These are phyloP conservation scores for Arabidopsis arenosa DNA, from an alignment of 345 rosid species.

Conservation along the genomic window DNA sequence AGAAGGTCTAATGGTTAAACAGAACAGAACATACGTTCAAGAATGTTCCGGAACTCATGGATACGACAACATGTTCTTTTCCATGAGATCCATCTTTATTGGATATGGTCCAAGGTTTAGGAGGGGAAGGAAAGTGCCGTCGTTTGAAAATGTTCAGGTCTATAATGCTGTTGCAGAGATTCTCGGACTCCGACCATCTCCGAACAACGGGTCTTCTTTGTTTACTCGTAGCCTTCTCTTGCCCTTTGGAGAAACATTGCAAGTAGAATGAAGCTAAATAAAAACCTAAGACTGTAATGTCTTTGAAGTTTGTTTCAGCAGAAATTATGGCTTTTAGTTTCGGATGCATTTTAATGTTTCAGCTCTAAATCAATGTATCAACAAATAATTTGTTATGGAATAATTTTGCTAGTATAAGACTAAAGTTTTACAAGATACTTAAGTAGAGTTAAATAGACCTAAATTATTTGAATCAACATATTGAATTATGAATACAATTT, in stretches of 20 bases:
- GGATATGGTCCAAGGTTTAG: constrained; percentile 88
- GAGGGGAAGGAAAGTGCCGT: constrained; percentile 77
- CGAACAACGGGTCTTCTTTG: constrained; percentile 70
- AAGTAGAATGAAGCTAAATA: constrained; percentile 11
- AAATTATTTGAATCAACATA: too few species aligned
- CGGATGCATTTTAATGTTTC: not conserved
- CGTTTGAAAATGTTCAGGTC: constrained; percentile 88
- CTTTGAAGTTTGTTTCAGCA: not conserved
- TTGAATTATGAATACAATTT: too few species aligned
- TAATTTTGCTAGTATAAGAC: too few species aligned
- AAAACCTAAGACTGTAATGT: not conserved
- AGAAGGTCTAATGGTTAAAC: constrained; percentile 80
- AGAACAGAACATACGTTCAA: constrained; percentile 53
- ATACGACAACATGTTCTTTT: constrained; percentile 81
- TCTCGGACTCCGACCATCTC: constrained; percentile 72
- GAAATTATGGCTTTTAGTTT: not conserved
- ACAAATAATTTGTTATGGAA: too few species aligned
- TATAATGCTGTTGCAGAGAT: constrained; percentile 79
- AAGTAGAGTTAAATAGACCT: too few species aligned
- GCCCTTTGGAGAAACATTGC: constrained; percentile 36
- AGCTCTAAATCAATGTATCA: constrained; percentile 15
- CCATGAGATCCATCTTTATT: constrained; percentile 89
- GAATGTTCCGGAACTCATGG: constrained; percentile 93
- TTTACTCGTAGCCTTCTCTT: constrained; percentile 58
- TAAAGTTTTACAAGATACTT: too few species aligned